Percentiles rank a stretch among this genome's conserved stretches.
phyloP scores from a whole-genome alignment of 768 basidiomycete species.

The Jaapia argillacea region DNA sequence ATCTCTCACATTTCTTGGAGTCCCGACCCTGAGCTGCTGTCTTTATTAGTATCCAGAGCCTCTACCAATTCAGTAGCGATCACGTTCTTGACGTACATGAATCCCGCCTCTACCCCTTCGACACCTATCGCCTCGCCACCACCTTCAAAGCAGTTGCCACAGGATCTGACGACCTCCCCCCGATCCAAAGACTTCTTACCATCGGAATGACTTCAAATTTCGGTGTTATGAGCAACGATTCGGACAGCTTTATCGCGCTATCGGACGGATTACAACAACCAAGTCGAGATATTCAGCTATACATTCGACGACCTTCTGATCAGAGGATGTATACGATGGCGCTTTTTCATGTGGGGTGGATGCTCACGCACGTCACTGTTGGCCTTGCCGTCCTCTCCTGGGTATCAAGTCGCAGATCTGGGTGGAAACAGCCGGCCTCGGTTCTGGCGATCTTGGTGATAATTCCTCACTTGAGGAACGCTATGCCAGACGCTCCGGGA shows the following conservation, averaged over 20 bases:
- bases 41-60: constrained; percentile 35
- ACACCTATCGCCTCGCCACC: constrained; percentile 39
- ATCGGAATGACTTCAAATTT: constrained; percentile 39
- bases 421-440: constrained; percentile 25
- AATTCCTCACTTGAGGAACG: constrained; percentile 39
- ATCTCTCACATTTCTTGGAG: neutral
- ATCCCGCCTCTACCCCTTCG: constrained; percentile 47
- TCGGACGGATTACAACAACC: constrained; percentile 14
- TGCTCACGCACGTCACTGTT: constrained; percentile 41
- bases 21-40: neutral
- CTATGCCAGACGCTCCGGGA: constrained; percentile 50
- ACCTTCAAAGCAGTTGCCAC: constrained; percentile 31
- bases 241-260: constrained; percentile 23
- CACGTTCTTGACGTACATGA: constrained; percentile 46
- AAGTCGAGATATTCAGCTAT: constrained; percentile 36
- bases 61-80: constrained; percentile 47
- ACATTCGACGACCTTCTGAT: constrained; percentile 32
- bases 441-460: constrained; percentile 31
- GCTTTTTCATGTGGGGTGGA: constrained; percentile 40
- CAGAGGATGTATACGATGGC: constrained; percentile 34
- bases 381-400: constrained; percentile 35
- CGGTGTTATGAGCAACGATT: constrained; percentile 28
- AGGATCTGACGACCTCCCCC: constrained; percentile 22
- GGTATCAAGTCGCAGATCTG: constrained; percentile 21
- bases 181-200: constrained; percentile 33